Conservation (phyloP, 352 stramenopile species). For the Globisporangium canariense region DNA sequence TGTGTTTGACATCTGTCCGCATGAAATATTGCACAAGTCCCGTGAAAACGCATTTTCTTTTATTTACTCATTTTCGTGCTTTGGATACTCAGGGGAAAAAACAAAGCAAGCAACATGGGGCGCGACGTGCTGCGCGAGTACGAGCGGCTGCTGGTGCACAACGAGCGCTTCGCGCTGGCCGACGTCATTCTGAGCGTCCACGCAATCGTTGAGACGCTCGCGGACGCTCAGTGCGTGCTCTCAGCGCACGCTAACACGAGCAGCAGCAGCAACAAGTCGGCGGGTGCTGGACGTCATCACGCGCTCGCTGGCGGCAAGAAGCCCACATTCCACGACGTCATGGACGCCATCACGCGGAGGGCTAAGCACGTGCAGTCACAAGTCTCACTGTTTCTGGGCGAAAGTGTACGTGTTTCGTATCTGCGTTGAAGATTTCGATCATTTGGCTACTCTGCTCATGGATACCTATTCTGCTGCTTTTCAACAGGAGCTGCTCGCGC, state of each 20-base stretch:
- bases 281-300: neutral
- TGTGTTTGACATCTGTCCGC: no score
- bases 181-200: slow-evolving; percentile 22
- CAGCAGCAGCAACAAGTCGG: neutral
- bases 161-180: slow-evolving; percentile 32
- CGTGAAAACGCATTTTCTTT: no score
- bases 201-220: neutral
- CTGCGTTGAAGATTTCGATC: neutral
- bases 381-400: slow-evolving; percentile 22
- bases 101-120: neutral
- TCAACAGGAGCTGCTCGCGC: slow-evolving; percentile 18
- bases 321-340: slow-evolving; percentile 8
- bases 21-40: no score
- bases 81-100: no score
- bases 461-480: neutral
- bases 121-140: slow-evolving; percentile 28
- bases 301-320: neutral
- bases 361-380: slow-evolving; percentile 3
- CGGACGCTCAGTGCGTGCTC: slow-evolving; percentile 3
- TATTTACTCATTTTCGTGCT: no score
- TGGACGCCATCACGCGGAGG: slow-evolving; percentile 11
- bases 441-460: neutral
- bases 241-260: neutral
- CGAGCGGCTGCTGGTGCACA: slow-evolving; percentile 42
- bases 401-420: slow-evolving; percentile 12